Base-by-base conservation (phyloP, 345 rosid genomes). In the Acer yangbiense region DNA sequence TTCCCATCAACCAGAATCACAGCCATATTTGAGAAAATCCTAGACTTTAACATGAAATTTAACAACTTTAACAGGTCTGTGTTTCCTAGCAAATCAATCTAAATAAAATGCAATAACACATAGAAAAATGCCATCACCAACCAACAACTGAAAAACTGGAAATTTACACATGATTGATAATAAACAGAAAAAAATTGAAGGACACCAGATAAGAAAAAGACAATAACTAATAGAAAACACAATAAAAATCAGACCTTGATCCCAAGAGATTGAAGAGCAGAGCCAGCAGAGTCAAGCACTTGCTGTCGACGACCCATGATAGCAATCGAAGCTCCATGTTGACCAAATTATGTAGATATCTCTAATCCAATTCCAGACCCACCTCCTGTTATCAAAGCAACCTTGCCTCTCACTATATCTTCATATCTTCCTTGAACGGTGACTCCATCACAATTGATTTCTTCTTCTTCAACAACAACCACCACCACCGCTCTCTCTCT, bases 301-400 rank as follows among this genome's bases (percentile, higher is more conserved):
- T 82, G 79, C 83, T 79, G 82, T 9, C 97, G 92, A 5, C 97
- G 89, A 12, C 95, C 97, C 95, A 93, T 91, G 89, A 93, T 86
- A 18, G 95, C 93, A 66, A 93, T 81, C 0, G 86, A 84, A 68
- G 91, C 95, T 54, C 97, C 97, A 83, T 93, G 97, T 67, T 76
- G 84, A 9, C 92, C 95, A 23, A 89, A 85, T 69, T 93, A 94
- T 58, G 85, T 79, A 9, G 90, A 84, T 73, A 93, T 87, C 89
- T 89, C 95, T 69, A 87, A 93, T n/a, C 97, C 97, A 60, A 93
- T 93, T 16, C 97, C 97, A 1, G 97, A 93, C 13, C 95, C 95
- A 11, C 95, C 97, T 20, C 97, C 97, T 41, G 97, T 93, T 52
- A 93, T 80, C 79, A 91, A 84, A 66, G 86, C 93, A 10, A 91